Conservation (phyloP, 1,284 basidiomycete species). For the Bjerkandera adusta region DNA sequence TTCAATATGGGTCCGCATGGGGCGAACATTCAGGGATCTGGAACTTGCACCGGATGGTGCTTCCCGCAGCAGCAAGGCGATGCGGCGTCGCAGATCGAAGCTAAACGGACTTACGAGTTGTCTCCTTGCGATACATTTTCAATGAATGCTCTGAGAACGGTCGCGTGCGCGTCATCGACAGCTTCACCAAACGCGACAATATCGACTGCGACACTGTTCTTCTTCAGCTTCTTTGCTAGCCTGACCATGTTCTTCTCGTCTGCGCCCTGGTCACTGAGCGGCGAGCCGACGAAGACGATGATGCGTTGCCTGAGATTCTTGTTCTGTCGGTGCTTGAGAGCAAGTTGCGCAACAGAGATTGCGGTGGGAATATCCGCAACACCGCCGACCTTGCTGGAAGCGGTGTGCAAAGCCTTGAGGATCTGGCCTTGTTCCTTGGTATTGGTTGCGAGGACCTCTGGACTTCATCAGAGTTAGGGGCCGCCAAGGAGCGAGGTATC, state of each 20-base stretch:
- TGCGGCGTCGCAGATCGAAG: conserved; percentile 1
- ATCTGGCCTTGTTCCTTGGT: conserved; percentile 95
- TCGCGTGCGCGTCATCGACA: conserved; percentile 63
- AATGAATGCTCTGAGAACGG: conserved; percentile 72
- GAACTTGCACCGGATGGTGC: neutral
- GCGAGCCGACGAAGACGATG: conserved; percentile 91
- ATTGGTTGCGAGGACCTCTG: conserved; percentile 94
- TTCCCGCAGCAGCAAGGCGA: neutral
- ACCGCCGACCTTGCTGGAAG: conserved; percentile 73
- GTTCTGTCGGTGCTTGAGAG: conserved; percentile 97
- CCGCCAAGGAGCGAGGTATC: neutral
- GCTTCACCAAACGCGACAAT: conserved; percentile 81
- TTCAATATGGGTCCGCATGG: neutral
- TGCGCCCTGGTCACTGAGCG: conserved; percentile 63
- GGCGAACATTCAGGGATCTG: neutral
- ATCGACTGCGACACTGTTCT: conserved; percentile 98
- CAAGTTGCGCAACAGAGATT: conserved; percentile 92
- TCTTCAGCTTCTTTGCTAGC: conserved; percentile 96
- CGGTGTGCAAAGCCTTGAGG: conserved; percentile 73
- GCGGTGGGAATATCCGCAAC: conserved; percentile 84
- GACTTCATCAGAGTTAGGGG: conserved; percentile 44
- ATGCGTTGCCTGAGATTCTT: conserved; percentile 97
- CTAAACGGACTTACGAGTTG: conserved; percentile 63
- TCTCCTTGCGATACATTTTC: conserved; percentile 77
- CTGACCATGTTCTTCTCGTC: conserved; percentile 79